These are phyloP conservation scores for Jacaranda copaia DNA, from an alignment of 257 asterid genomes.

Conservation along the genomic window DNA sequence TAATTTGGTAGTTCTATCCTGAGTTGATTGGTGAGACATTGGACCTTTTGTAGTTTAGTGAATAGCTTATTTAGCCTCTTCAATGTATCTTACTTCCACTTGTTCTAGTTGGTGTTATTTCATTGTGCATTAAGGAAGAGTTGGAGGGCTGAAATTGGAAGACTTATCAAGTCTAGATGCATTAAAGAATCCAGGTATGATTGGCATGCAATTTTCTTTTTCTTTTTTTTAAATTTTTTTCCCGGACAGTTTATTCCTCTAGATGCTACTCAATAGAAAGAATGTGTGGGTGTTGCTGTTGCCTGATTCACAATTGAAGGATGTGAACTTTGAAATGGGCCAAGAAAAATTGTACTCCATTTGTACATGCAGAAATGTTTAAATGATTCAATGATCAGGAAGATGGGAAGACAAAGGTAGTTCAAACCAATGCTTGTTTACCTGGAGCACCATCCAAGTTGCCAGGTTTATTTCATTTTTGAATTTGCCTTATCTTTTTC, in stretches of 20 bases:
- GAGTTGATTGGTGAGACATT: background rate
- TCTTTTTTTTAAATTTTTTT: no score
- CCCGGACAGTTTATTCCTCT: no score
- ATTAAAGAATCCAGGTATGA: conserved; percentile 81
- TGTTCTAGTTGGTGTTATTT: conserved; percentile 12
- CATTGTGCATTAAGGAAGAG: conserved; percentile 74
- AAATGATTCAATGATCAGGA: conserved; percentile 59
- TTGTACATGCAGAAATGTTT: conserved; percentile 34
- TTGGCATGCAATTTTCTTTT: no score
- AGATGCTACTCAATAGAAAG: background rate
- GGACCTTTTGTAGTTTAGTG: conserved; percentile 12
- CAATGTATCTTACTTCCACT: no score
- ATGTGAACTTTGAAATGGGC: conserved; percentile 18
- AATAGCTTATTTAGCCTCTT: background rate
- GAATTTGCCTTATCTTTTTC: background rate
- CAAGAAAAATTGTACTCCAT: conserved; percentile 22
- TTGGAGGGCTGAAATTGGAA: conserved; percentile 93
- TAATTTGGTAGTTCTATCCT: conserved; percentile 17
- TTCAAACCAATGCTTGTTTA: conserved; percentile 65
- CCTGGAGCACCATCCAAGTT: conserved; percentile 15
- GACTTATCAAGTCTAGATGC: conserved; percentile 94
- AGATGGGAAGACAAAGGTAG: conserved; percentile 95
- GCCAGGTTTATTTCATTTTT: background rate
- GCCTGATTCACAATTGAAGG: conserved; percentile 5
- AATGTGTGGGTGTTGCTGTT: background rate